Evolutionary conservation across 2,329 filamentous ascomycete species (phyloP).

Genomic region (Aspergillus quadricinctus): DNA sequence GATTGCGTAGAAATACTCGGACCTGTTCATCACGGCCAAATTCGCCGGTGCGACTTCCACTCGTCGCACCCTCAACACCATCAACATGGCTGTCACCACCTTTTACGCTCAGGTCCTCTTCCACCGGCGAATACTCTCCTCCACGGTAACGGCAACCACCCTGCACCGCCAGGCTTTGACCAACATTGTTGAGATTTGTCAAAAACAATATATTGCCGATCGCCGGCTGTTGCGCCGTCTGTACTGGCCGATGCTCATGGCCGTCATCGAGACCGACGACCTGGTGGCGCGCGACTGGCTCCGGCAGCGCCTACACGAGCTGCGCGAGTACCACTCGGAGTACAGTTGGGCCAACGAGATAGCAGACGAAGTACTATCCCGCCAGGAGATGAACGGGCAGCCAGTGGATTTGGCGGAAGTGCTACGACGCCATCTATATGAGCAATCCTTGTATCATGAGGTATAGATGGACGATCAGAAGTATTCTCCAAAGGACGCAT

Average conservation of each 20-base stretch:
- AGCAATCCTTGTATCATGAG: not conserved
- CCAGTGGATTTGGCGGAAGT: conserved; percentile 25
- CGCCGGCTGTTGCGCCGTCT: conserved; percentile 28
- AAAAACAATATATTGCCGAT: conserved; percentile 29
- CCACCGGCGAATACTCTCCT: conserved; percentile 29
- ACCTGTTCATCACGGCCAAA: conserved; percentile 33
- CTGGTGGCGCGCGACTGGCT: conserved; percentile 27
- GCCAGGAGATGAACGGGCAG: conserved; percentile 21
- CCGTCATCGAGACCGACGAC: conserved; percentile 29
- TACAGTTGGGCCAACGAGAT: conserved; percentile 27
- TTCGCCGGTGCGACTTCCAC: conserved; percentile 25
- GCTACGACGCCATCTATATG: conserved; percentile 17
- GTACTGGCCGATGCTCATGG: conserved; percentile 33
- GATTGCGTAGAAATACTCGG: conserved; percentile 29
- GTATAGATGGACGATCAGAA: not conserved
- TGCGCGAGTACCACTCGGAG: conserved; percentile 27
- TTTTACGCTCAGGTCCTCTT: conserved; percentile 32
- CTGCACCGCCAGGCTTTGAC: conserved; percentile 26
- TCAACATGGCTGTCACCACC: conserved; percentile 31
- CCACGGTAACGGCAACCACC: conserved; percentile 11
- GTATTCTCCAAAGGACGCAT: conserved; percentile 24
- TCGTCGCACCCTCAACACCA: conserved; percentile 32
- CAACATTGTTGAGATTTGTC: conserved; percentile 29
- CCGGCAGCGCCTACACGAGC: conserved; percentile 24
- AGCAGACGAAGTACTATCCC: conserved; percentile 24